Evolutionary conservation across 192 early-diverging fungal genomes (phyloP), one percentile per base, ranked within the genome.

Genomic region (Linnemannia zychae): DNA sequence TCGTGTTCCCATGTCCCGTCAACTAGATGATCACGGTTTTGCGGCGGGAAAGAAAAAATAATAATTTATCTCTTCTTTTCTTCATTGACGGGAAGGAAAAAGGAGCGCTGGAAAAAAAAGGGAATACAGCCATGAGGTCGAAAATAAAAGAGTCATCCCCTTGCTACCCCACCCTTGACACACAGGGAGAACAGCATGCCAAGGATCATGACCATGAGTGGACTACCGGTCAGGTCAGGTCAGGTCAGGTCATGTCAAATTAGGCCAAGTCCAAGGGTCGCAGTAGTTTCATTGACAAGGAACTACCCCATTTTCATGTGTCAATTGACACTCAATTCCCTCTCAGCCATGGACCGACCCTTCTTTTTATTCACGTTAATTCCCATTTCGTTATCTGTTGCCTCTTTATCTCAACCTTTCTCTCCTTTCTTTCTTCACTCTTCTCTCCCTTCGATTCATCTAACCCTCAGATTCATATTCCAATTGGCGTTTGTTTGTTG

Each of bases 231-330:
- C 40, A 44, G 40, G n/a, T n/a, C n/a, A 44, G 40, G 40, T 9
- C 40, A 44, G 40, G 40, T 44, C 40, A 9, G 9, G 40, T 9
- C 40, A 44, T 3, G n/a, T n/a, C n/a, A 44, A 9, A 9, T 9
- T 9, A 44, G 40, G 40, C 9, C 40, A 9, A 44, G 40, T 9
- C n/a, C 22, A 2, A 60, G 12, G 24, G 57, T 28, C 57, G 31
- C 57, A 24, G 57, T 63, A n/a, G 12, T 63, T 15, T 31, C 15
- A n/a, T 31, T n/a, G n/a, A n/a, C n/a, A n/a, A n/a, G n/a, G n/a
- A n/a, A n/a, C n/a, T n/a, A n/a, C n/a, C n/a, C 24, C 28, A 63
- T 63, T 63, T 63, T 63, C 57, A 63, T 63, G 31, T 63, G 57
- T 63, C 57, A 63, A 3, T 63, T 13, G 12, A 12, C 9, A 60